Base-by-base conservation (phyloP, 441 rosid species). In the Croton laevigatus region DNA sequence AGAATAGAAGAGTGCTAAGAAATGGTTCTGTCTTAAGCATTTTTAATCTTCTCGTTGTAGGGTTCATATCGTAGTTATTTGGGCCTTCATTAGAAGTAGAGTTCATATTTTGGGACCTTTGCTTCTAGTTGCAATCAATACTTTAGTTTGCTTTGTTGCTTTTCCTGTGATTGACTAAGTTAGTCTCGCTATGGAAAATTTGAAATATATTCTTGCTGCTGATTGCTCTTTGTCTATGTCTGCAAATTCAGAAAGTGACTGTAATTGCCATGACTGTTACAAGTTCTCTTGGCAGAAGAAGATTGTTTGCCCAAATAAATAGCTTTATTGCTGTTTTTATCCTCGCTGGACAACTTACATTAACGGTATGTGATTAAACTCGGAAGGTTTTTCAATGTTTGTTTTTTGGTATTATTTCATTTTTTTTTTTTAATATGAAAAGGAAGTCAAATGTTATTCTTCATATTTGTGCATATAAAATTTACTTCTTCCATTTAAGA, bases 251-350 rank as follows among this genome's bases (percentile, higher is more conserved):
- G 97, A 94, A 94, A 87, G 97, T 94, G 68, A 89, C 89, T 65
- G 85, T 91, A 68, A 88, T 91, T 73, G 96, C 98, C 55, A 75
- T 76, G 74, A 88, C 97, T 58, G 88, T 91, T 73, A 79, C 85
- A 78, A 85, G 89, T 78, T 86, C 97, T 36, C 72, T 86, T 72
- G 97, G 87, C 49, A 86, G 97, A 76, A 90, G 97, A 78, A 88
- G 73, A 81, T 77, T 94, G 81, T 87, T 91, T 77, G 98, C 95
- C 5, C 89, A 94, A 87, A 94, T 94, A 81, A 94, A 94, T 77
- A 89, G 97, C 91, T 87, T 94, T 40, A 88, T 90, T 79, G 97
- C 97, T 70, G 80, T 89, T 67, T 91, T 94, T 82, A 91, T 94
- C 79, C 95, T 94, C 37, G 83, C 83, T 74, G 98, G 98, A 80